Conservation (phyloP, 345 rosid genomes). For the Arabidopsis arenosa region DNA sequence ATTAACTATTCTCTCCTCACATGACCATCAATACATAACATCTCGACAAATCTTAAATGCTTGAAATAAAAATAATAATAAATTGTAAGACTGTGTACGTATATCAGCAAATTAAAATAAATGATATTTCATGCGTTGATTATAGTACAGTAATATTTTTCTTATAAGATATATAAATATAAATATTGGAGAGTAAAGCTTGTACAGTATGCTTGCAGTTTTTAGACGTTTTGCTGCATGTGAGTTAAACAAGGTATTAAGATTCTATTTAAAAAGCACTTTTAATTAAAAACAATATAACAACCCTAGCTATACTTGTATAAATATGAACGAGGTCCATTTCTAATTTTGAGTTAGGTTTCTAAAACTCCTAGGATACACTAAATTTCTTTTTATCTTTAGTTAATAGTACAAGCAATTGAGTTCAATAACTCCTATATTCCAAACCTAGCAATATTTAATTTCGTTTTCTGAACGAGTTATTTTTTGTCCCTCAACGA, state of each 20-base stretch:
- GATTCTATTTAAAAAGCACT: background rate
- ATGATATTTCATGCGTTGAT: background rate
- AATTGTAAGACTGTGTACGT: background rate
- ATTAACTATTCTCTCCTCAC: constrained; percentile 50
- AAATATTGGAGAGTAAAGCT: constrained; percentile 10
- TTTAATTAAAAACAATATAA: background rate
- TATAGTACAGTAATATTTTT: constrained; percentile 6
- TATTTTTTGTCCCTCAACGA: constrained; percentile 4
- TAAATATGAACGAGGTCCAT: background rate
- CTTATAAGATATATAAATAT: background rate
- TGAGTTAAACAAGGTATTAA: constrained; percentile 13
- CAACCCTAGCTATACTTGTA: background rate
- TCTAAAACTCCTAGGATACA: background rate
- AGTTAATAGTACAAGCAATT: background rate
- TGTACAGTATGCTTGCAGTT: constrained; percentile 25
- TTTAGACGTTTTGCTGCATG: constrained; percentile 11
- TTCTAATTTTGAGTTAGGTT: background rate
- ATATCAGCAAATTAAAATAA: background rate
- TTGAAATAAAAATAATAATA: background rate
- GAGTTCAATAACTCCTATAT: background rate
- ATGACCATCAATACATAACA: constrained; percentile 39
- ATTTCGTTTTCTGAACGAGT: constrained; percentile 6
- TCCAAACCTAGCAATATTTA: background rate
- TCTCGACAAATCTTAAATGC: constrained; percentile 33
- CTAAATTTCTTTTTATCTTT: background rate